Base-by-base conservation (phyloP, 805 yeast genomes). In the Spathaspora arborariae region DNA sequence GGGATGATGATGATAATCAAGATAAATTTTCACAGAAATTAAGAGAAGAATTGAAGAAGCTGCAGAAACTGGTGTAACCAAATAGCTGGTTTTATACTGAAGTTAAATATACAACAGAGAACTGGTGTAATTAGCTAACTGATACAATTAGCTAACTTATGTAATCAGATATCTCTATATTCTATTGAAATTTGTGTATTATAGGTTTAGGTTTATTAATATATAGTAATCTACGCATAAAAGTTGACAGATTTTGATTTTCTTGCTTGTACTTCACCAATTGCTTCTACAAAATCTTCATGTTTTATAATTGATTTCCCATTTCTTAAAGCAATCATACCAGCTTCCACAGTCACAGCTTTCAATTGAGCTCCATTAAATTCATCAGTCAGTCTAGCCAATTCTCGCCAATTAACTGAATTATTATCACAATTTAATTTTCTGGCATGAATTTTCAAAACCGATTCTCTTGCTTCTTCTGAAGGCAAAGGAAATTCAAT, bases 321-420 rank as follows among this genome's bases (percentile, higher is more conserved):
- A 58, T 88, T 89, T 72, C 99, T 82, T 63, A 94, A 76, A 1
- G 99, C 99, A 70, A 94, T 94, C 99, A 94, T 94, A 63, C 99
- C 99, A 5, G 99, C 99, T 68, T 94, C 99, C 19, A 94, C 99
- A 6, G 97, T 91, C 38, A 94, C 99, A 1, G 99, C 99, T 73
- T 94, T 94, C 64, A 94, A 76, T 70, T 94, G 99, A 1, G 99
- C 99, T 63, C 99, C 99, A 62, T 94, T 94, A 68, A 94, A 94
- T 70, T 94, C 99, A 67, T 94, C 99, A 0, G 99, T 94, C 6
- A 96, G 88, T 64, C 99, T 81, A 3, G 99, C 98, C 63, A 94
- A 80, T 73, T 94, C 99, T 67, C 90, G 88, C 99, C 99, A 94
- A 72, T 94, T 94, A 53, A 94, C 90, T 35, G 87, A 82, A 50